Evolutionary conservation across 257 asterid genomes (phyloP).

Genomic region (Coffea canephora): DNA sequence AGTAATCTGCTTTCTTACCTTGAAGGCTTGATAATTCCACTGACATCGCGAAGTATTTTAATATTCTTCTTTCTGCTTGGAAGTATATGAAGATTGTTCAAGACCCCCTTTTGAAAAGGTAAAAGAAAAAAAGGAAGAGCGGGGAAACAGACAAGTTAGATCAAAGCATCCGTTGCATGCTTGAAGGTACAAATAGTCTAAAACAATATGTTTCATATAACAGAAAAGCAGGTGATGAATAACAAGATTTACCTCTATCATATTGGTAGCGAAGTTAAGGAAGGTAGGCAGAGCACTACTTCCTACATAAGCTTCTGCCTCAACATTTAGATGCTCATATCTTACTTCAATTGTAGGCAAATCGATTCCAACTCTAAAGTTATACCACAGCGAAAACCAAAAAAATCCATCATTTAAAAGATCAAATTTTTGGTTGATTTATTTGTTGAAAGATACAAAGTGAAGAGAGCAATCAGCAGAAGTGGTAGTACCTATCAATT

Average conservation of each 20-base stretch:
- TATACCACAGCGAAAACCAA: not conserved
- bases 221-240: slow-evolving; percentile 36
- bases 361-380: slow-evolving; percentile 63
- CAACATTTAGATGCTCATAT: slow-evolving; percentile 55
- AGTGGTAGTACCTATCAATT: slow-evolving; percentile 50
- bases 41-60: slow-evolving; percentile 45
- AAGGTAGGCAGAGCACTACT: slow-evolving; percentile 45
- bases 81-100: slow-evolving; percentile 35
- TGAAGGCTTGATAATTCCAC: slow-evolving; percentile 60
- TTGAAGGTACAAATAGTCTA: slow-evolving; percentile 31
- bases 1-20: slow-evolving; percentile 17
- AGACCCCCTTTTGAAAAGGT: slow-evolving; percentile 8
- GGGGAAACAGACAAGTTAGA: not conserved
- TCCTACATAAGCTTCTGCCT: slow-evolving; percentile 51
- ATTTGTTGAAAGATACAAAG: not conserved
- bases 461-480: not conserved
- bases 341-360: slow-evolving; percentile 71
- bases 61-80: slow-evolving; percentile 46
- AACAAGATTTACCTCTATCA: slow-evolving; percentile 41
- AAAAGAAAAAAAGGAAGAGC: not conserved
- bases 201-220: not conserved
- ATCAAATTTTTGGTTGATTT: not conserved
- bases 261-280: slow-evolving; percentile 25
- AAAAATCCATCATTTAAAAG: not conserved
- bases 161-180: not conserved